These are phyloP conservation scores for Buddleja alternifolia DNA, from an alignment of 257 asterid genomes.

Conservation along the genomic window DNA sequence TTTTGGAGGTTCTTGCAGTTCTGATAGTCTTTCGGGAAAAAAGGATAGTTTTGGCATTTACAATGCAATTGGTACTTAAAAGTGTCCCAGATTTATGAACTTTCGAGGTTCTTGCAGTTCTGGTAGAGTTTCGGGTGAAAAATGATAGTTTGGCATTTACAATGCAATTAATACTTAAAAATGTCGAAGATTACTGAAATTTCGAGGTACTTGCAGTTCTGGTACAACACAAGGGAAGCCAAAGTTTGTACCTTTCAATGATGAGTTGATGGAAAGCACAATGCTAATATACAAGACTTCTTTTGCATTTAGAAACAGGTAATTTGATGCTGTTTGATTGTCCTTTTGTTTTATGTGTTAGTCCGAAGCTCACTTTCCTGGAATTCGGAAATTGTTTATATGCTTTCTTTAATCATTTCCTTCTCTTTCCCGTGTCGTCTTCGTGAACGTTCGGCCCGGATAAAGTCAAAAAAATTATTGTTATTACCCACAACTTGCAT, in stretches of 20 bases:
- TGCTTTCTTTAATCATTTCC: not conserved
- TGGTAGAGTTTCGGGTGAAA: no score
- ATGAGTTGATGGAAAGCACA: slow-evolving; percentile 86
- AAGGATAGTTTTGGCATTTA: not conserved
- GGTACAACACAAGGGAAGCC: slow-evolving; percentile 99
- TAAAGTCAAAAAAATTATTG: slow-evolving; percentile 5
- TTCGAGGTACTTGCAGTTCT: slow-evolving; percentile 61
- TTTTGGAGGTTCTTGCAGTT: no score
- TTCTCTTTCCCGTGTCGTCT: not conserved
- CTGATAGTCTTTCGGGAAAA: no score
- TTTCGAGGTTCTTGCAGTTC: slow-evolving; percentile 61
- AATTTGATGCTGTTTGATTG: not conserved
- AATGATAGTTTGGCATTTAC: not conserved
- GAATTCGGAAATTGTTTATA: not conserved
- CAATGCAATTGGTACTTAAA: not conserved
- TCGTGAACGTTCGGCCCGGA: not conserved
- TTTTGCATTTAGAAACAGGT: slow-evolving; percentile 89
- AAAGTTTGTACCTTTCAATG: slow-evolving; percentile 97
- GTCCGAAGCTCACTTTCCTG: not conserved
- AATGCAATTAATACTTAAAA: not conserved
- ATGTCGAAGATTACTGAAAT: not conserved
- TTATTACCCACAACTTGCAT: slow-evolving; percentile 19
- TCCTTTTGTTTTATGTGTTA: slow-evolving; percentile 14
- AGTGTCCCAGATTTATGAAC: slow-evolving; percentile 1
- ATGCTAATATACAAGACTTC: slow-evolving; percentile 89